Evolutionary conservation across 1,139 yeast species (phyloP).

Genomic region (Barnettozyma hawaiiensis): DNA sequence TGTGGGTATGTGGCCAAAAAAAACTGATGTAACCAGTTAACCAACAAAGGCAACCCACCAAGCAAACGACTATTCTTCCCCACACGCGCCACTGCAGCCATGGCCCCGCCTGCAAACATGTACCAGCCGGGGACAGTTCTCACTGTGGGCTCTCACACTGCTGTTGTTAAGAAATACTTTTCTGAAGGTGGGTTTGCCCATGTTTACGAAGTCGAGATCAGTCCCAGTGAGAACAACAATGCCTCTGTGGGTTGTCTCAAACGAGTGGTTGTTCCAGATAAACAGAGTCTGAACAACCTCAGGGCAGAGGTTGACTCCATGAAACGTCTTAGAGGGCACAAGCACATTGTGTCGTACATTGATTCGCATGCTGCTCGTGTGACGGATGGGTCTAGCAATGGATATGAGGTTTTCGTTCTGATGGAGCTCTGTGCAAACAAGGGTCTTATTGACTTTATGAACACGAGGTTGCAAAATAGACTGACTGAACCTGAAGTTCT

Average conservation of each 20-base stretch:
- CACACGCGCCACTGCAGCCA: neutral
- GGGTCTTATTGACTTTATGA: slow-evolving; percentile 91
- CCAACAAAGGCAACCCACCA: neutral
- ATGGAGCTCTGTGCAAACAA: slow-evolving; percentile 91
- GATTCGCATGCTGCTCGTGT: slow-evolving; percentile 91
- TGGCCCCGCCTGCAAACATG: slow-evolving; percentile 43
- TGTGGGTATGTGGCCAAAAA: too few relatives aligned
- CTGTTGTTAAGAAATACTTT: slow-evolving; percentile 51
- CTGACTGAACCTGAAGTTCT: slow-evolving; percentile 78
- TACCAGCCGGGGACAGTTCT: slow-evolving; percentile 54
- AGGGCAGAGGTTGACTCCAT: slow-evolving; percentile 80
- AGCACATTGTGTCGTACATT: slow-evolving; percentile 78
- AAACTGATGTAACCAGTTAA: too few relatives aligned
- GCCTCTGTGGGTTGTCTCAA: slow-evolving; percentile 58
- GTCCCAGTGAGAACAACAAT: slow-evolving; percentile 42
- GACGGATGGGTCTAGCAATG: slow-evolving; percentile 28
- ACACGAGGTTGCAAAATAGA: slow-evolving; percentile 76
- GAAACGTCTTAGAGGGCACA: slow-evolving; percentile 75
- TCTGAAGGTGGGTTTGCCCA: slow-evolving; percentile 78
- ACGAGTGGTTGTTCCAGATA: slow-evolving; percentile 70
- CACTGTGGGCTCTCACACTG: slow-evolving; percentile 60
- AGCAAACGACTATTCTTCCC: neutral
- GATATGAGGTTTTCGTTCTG: slow-evolving; percentile 81
- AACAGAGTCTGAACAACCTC: slow-evolving; percentile 58
- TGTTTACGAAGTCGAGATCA: slow-evolving; percentile 59